Base-by-base conservation (phyloP, 2,329 filamentous ascomycete genomes). In the Paecilomyces sp. region DNA sequence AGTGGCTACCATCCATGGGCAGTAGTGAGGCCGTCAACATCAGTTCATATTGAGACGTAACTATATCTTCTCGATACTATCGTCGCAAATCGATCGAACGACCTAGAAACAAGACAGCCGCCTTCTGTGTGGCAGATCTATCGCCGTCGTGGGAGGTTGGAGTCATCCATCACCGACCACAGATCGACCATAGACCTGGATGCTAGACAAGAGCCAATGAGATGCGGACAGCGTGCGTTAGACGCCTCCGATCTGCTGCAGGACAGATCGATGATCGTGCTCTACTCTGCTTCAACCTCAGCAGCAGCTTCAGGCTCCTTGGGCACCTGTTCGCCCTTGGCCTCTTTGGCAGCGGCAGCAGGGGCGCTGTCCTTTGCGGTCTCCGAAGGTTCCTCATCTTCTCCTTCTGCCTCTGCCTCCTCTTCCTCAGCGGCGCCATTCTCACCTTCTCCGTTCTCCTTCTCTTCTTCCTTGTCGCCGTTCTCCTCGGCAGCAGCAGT, bases 391-490 rank as follows among this genome's bases (percentile, higher is more conserved):
- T 55, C 61, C 55, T 64, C 61, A 22, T 61, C 65, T 56, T 62
- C 53, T 64, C 64, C 62, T 34, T 66, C 61, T 24, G 58, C 59
- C 30, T 65, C 64, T 22, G 22, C 22, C 31, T 58, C 63, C 6
- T 58, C 61, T 41, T 61, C 58, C 36, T 65, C 65, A 36, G 54
- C 62, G 30, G 55, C 61, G 52, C 52, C 60, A 47, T 59, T 58
- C 60, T 66, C 66, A 4, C 70, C 72, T 12, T 74, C 74, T 3
- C 74, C 72, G 5, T 72, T 73, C 63, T 79, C 73, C 76, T 72
- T 70, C 54, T 76, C 74, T 34, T 78, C 79, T 15, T 78, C 77
- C 4, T 74, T 76, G 4, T 68, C 71, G 30, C 68, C 68, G 59
- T 68, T 71, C 6, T 77, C 76, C 4, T 72, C 72, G 13, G 70